Evolutionary conservation across 1,139 yeast genomes (phyloP).

Genomic region (Zygosaccharomyces pseudobailii): DNA sequence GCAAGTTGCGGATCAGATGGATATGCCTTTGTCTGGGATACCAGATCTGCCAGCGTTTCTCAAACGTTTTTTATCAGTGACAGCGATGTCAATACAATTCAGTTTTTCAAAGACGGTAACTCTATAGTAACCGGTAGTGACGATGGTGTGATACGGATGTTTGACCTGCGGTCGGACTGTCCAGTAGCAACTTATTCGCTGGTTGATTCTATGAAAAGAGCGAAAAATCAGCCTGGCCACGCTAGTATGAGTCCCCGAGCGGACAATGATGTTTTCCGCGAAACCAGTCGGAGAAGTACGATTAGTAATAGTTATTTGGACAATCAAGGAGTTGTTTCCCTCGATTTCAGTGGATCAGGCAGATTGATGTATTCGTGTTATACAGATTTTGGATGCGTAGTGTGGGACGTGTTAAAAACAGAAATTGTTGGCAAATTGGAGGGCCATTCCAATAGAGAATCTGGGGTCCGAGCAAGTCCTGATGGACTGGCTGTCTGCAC

Average conservation of each 20-base stretch:
- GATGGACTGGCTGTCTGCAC: constrained; percentile 74
- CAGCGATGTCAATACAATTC: constrained; percentile 62
- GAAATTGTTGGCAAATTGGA: constrained; percentile 57
- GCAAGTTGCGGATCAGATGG: constrained; percentile 78
- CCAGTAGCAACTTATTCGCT: constrained; percentile 53
- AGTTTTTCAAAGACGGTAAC: constrained; percentile 67
- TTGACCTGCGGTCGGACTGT: constrained; percentile 76
- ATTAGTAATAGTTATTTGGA: constrained; percentile 39
- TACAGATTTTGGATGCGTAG: constrained; percentile 66
- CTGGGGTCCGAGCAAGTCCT: constrained; percentile 61
- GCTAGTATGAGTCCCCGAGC: constrained; percentile 3
- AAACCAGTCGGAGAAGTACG: constrained; percentile 8
- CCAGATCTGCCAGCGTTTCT: constrained; percentile 47
- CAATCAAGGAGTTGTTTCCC: constrained; percentile 59
- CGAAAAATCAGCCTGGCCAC: constrained; percentile 16
- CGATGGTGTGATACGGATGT: constrained; percentile 68
- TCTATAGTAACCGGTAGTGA: constrained; percentile 72
- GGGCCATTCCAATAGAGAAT: constrained; percentile 58
- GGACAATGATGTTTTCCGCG: constrained; percentile 2
- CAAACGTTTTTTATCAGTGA: constrained; percentile 59
- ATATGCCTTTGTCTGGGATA: constrained; percentile 67
- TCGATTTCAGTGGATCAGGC: constrained; percentile 75
- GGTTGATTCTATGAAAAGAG: constrained; percentile 24
- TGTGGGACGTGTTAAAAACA: constrained; percentile 74
- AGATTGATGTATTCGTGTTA: constrained; percentile 71